Evolutionary conservation across 78 protist species (phyloP).

Genomic region (Pelomyxa schiedti): DNA sequence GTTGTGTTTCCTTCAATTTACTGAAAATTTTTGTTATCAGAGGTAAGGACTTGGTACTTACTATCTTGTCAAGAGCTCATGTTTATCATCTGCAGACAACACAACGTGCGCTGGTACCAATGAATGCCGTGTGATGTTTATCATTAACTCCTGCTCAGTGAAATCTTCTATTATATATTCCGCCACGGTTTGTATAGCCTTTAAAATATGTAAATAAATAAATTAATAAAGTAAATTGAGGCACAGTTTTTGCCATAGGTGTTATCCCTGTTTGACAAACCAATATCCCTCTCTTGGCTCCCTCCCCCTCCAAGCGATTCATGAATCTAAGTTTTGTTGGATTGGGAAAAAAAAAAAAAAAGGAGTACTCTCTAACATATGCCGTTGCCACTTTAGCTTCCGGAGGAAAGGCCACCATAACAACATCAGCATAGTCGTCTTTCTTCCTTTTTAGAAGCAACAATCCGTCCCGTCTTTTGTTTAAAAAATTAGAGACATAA

Average conservation of each 20-base stretch:
- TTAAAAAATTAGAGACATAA: too few relatives aligned
- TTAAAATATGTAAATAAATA: too few relatives aligned
- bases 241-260: too few relatives aligned
- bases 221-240: too few relatives aligned
- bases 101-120: slow-evolving; percentile 59
- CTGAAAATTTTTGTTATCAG: too few relatives aligned
- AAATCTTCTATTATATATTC: slow-evolving; percentile 5
- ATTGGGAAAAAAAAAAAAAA: neutral
- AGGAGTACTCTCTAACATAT: neutral
- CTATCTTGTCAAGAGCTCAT: neutral
- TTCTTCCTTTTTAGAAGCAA: neutral
- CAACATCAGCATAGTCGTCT: neutral
- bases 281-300: neutral
- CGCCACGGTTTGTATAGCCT: neutral
- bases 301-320: neutral
- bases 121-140: slow-evolving; percentile 71
- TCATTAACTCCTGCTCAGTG: slow-evolving; percentile 42
- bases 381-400: neutral
- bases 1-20: slow-evolving; percentile 52
- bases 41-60: too few relatives aligned
- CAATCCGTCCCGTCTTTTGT: neutral
- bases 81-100: neutral
- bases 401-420: neutral
- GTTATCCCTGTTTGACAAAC: too few relatives aligned
- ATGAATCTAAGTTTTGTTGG: neutral